A percentile compares a stretch with the other conserved stretches of the same genome.
Conservation (phyloP, 306 rosid species). For the Prunus dulcis region DNA sequence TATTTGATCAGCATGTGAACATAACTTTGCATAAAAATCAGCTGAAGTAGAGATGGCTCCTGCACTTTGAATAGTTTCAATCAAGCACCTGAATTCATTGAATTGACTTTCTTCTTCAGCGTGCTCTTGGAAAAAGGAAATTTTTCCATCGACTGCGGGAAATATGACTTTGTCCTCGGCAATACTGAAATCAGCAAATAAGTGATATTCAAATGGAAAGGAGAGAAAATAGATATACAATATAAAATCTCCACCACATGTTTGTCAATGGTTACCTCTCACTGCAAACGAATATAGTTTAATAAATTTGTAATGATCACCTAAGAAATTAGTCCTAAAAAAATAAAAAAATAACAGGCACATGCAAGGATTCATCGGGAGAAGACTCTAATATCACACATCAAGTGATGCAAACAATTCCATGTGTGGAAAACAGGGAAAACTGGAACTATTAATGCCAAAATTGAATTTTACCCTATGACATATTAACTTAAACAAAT, state of each 20-base stretch:
- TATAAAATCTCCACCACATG: background rate
- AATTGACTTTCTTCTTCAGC: constrained; percentile 95
- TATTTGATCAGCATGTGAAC: constrained; percentile 93
- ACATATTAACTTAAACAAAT: background rate
- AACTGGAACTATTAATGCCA: background rate
- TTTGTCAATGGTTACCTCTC: background rate
- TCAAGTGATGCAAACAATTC: background rate
- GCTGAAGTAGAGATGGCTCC: constrained; percentile 76
- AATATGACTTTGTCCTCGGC: constrained; percentile 98
- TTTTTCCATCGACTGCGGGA: constrained; percentile 92
- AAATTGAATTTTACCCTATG: background rate
- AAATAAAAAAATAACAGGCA: background rate
- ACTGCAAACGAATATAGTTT: background rate
- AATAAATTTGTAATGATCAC: constrained; percentile 2
- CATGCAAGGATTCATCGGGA: background rate
- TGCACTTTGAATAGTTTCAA: constrained; percentile 83
- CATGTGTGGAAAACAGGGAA: background rate
- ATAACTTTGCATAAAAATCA: constrained; percentile 81
- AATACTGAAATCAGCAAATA: constrained; percentile 61
- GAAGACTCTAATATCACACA: background rate
- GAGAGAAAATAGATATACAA: background rate
- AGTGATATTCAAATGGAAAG: constrained; percentile 18
- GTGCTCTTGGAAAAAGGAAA: constrained; percentile 87
- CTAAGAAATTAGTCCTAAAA: background rate
- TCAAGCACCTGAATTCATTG: constrained; percentile 82